Base-by-base conservation (phyloP, 2,329 filamentous ascomycete species). In the Stemphylium lycopersici region DNA sequence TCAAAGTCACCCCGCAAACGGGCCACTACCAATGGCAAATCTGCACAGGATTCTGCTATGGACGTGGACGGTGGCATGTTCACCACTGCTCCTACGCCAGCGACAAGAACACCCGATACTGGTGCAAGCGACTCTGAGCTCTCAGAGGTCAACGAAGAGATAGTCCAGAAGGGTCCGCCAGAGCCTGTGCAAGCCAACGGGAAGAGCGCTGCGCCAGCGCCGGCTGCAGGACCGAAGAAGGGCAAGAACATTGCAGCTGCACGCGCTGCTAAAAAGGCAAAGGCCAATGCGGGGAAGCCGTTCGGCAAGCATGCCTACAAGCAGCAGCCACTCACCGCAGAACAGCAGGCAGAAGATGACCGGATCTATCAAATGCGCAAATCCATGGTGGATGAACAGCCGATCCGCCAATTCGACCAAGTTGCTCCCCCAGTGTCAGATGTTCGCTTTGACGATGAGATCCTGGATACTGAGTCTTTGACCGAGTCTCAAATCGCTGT, bases 141-240 rank as follows among this genome's bases (percentile, higher is more conserved):
- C 4, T 74, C 71, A 4, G 73, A 75, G 8, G 71, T 75, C 39
- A 72, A 75, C 31, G 73, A 75, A 56, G 72, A 74, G 32, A 74
- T 75, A 33, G 66, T 74, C 12, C 66, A 72, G 40, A 71, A 71
- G 43, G 69, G 68, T 1, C 69, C 71, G 7, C 71, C 72, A 22
- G 67, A 71, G 42, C 68, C 66, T 18, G 52, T 62, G 24, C 61
- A 66, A 22, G 52, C 51, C 12, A 72, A 72, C 34, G 67, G 65
- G 26, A 70, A 67, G 26, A 40, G 39, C 3, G 46, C 55, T 43
- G 59, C 44, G n/a, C 47, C 63, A 29, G 43, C 56, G 12, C 42
- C 66, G 43, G 58, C 55, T 18, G 56, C 57, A 13, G 48, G 51
- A 13, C 16, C 56, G 4, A 74, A 73, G 61, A 73, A 73, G 52